Conservation (phyloP, 257 asterid genomes). For the Solanum appendiculatum region DNA sequence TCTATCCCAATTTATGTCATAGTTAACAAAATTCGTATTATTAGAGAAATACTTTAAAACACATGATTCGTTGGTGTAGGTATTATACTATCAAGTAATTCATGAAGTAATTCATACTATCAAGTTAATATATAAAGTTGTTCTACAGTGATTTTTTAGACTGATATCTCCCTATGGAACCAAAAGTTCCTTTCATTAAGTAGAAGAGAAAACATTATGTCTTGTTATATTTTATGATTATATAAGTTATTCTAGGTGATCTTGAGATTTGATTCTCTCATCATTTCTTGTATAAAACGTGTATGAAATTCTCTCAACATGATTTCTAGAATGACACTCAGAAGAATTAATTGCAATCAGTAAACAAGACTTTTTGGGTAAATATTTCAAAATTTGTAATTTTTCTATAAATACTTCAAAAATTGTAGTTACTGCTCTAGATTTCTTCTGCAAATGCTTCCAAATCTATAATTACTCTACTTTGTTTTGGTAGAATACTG, state of each 20-base stretch:
- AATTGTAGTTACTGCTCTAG: not conserved
- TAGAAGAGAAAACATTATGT: conserved; percentile 3
- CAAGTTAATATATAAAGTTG: not conserved
- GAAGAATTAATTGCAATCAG: not conserved
- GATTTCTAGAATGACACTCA: not conserved
- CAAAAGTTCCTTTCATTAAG: not conserved
- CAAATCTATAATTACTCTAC: conserved; percentile 18
- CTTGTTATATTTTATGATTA: conserved; percentile 5
- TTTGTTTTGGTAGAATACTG: conserved; percentile 8
- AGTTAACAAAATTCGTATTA: too few species aligned
- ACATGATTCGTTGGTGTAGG: not conserved
- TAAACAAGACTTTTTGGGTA: conserved; percentile 5
- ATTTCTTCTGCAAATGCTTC: conserved; percentile 10
- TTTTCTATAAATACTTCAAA: not conserved
- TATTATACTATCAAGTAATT: too few species aligned
- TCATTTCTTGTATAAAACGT: conserved; percentile 16
- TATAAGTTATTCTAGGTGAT: not conserved
- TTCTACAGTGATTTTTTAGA: not conserved
- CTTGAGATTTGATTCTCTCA: conserved; percentile 15
- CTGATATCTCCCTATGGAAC: not conserved
- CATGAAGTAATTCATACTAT: not conserved
- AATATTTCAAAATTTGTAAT: conserved; percentile 14
- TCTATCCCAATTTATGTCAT: too few species aligned
- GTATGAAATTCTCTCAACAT: conserved; percentile 7
- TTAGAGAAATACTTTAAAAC: not conserved